Conservation (phyloP, 345 rosid species). For the Mangifera indica region DNA sequence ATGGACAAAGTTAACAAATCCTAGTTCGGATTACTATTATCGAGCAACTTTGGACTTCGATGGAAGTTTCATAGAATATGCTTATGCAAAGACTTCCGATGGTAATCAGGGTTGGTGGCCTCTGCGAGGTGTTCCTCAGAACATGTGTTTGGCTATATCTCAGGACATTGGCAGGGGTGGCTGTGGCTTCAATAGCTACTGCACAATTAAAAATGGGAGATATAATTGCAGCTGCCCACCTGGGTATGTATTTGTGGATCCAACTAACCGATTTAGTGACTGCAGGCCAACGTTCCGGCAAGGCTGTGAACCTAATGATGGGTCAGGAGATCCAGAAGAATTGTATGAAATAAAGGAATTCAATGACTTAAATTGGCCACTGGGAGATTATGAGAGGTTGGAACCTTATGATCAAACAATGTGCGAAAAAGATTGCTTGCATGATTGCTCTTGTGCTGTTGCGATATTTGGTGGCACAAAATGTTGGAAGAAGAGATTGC, state of each 20-base stretch:
- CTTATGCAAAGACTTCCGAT: conserved; percentile 16
- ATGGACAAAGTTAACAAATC: no score
- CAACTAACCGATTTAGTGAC: conserved; percentile 3
- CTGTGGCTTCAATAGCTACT: conserved; percentile 34
- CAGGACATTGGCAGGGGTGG: conserved; percentile 12
- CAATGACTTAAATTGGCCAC: conserved; percentile 3
- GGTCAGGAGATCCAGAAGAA: conserved; percentile 15
- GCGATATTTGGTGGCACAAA: background rate
- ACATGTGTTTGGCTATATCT: conserved; percentile 14
- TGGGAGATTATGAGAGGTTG: conserved; percentile 17
- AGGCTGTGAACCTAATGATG: conserved; percentile 21
- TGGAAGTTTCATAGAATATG: conserved; percentile 28
- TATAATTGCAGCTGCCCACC: conserved; percentile 27
- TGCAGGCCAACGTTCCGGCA: conserved; percentile 19
- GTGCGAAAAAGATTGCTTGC: conserved; percentile 24
- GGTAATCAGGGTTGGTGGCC: conserved; percentile 2
- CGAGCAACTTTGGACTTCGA: conserved; percentile 30
- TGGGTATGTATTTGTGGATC: conserved; percentile 18
- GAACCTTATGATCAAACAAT: conserved; percentile 5
- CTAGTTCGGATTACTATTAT: conserved; percentile 15
- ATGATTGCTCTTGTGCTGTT: conserved; percentile 24
- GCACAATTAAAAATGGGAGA: conserved; percentile 12
- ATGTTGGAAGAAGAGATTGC: conserved; percentile 30
- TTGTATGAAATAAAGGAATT: conserved; percentile 12
- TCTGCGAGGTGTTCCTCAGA: background rate